Evolutionary conservation across 2,329 filamentous ascomycete species (phyloP).

Genomic region (Arthrobotrys megalospora): DNA sequence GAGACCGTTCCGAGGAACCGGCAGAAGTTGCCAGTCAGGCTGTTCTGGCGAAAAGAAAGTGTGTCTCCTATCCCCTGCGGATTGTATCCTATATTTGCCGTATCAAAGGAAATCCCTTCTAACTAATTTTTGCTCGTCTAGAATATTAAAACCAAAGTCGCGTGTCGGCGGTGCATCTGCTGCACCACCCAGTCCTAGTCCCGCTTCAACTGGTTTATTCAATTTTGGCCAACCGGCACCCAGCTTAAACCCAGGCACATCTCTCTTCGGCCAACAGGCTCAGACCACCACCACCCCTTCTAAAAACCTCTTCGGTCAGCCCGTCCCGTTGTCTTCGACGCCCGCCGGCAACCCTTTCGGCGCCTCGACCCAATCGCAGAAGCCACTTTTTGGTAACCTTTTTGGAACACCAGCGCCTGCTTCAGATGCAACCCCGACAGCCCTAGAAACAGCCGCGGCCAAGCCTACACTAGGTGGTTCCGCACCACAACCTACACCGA

Average conservation of each 20-base stretch:
- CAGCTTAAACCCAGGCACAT: conserved; percentile 1
- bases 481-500: background rate
- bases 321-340: conserved; percentile 9
- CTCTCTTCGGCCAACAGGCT: conserved; percentile 42
- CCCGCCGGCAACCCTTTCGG: conserved; percentile 32
- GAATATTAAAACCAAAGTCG: conserved; percentile 57
- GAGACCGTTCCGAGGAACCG: conserved; percentile 56
- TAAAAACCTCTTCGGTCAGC: conserved; percentile 38
- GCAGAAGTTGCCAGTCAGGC: conserved; percentile 45
- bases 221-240: conserved; percentile 44
- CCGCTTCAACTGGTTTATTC: conserved; percentile 39
- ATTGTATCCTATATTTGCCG: background rate
- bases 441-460: background rate
- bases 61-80: background rate
- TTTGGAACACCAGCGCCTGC: conserved; percentile 27
- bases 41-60: conserved; percentile 57
- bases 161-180: conserved; percentile 35
- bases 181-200: conserved; percentile 14
- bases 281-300: conserved; percentile 47
- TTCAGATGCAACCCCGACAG: background rate
- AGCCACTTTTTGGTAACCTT: conserved; percentile 32
- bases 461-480: background rate
- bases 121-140: conserved; percentile 13
- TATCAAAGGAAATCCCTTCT: background rate
- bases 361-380: conserved; percentile 6